Base-by-base conservation (phyloP, 345 rosid genomes). In the Schrenkiella parvula region DNA sequence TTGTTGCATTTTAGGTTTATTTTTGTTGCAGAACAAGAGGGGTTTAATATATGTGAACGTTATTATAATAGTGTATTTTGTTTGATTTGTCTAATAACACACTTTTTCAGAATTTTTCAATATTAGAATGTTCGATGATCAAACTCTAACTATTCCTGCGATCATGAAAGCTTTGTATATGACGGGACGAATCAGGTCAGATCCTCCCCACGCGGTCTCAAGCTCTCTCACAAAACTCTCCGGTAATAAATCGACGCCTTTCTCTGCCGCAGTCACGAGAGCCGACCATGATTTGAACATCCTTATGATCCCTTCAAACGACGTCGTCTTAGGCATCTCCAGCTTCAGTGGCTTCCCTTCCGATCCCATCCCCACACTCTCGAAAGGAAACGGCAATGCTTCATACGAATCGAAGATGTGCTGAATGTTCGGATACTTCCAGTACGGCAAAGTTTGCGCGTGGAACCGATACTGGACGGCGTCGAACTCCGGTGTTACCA, bases 351-450 rank as follows among this genome's bases (percentile, higher is more conserved):
- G 91, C 66, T 79, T 21, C 59, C 96, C 92, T 71, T 86, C 87
- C 2, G 64, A 70, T 17, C 93, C 93, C 51, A 88, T 74, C 26
- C 88, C 89, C 6, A 82, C 84, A 25, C 74, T 68, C 62, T 86
- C 83, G 9, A 89, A 89, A 0, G 93, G 88, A 66, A 90, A 90
- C 6, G 93, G 89, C 63, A 90, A 80, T 1, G 81, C 78, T 67
- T 29, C 80, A 43, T 86, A 84, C 8, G 79, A 69, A 29, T 86
- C 81, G n/a, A 83, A 81, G 4, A 82, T 0, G 50, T 80, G 44
- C 26, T 76, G 80, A 39, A 76, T 70, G 39, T 76, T 34, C 3
- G 80, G 80, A 39, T 76, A 70, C 21, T 47, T 76, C 76, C 89
- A 87, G 22, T 68, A 86, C 17, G 87, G 87, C 53, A 82, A 77